These are phyloP conservation scores for Bruguiera parviflora DNA, from an alignment of 345 rosid species.

Conservation along the genomic window DNA sequence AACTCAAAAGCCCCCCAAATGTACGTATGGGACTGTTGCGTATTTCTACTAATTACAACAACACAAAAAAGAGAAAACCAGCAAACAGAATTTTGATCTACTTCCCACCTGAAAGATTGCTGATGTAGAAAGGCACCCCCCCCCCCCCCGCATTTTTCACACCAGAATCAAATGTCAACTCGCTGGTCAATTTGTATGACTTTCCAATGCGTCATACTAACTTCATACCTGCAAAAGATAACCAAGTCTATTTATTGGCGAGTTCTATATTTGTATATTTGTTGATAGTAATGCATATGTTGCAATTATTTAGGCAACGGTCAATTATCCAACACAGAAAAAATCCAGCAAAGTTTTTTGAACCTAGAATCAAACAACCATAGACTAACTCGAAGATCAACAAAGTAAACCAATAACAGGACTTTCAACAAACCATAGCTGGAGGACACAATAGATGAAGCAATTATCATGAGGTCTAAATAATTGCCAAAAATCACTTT, in stretches of 20 bases:
- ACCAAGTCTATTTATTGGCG: not conserved
- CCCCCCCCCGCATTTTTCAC: not conserved
- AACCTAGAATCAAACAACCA: too few relatives aligned
- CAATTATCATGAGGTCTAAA: too few relatives aligned
- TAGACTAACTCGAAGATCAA: too few relatives aligned
- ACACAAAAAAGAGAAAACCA: not conserved
- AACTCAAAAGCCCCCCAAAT: slow-evolving; percentile 6
- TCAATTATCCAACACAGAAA: too few relatives aligned
- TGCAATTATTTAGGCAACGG: too few relatives aligned
- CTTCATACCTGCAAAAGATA: slow-evolving; percentile 4
- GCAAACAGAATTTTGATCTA: not conserved
- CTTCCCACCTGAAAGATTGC: not conserved
- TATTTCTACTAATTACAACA: slow-evolving; percentile 15
- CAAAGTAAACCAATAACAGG: too few relatives aligned
- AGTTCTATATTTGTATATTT: not conserved
- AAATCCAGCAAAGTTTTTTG: too few relatives aligned
- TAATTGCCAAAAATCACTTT: too few relatives aligned
- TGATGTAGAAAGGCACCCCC: not conserved
- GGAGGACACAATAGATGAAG: too few relatives aligned
- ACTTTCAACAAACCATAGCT: too few relatives aligned
- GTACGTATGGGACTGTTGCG: not conserved
- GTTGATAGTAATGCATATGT: not conserved
- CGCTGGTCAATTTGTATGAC: too few relatives aligned
- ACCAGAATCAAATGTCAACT: not conserved
- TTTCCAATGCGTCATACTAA: not conserved